A percentile compares a stretch with the other conserved stretches of the same genome.
phyloP scores from a whole-genome alignment of 805 yeast genomes.

The Nakazawaea laoshanensis region DNA sequence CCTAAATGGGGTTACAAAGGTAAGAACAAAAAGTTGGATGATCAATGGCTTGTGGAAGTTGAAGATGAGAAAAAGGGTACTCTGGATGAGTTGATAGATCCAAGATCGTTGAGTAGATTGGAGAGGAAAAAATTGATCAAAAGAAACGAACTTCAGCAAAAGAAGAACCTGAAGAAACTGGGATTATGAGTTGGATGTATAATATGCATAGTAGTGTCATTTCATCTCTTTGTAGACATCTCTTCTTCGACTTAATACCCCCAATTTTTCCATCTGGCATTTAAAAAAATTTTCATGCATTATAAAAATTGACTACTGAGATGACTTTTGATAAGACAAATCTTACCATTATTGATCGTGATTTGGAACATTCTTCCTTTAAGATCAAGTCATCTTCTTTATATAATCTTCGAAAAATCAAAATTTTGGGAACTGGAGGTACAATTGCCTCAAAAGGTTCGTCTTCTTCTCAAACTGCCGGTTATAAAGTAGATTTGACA shows the following conservation, averaged over 20 bases:
- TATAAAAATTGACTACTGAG: background rate
- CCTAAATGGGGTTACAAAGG: constrained; percentile 99
- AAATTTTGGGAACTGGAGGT: constrained; percentile 51
- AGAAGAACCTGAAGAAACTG: constrained; percentile 55
- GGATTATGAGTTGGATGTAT: too few species aligned
- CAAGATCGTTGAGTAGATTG: constrained; percentile 71
- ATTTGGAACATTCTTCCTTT: constrained; percentile 8
- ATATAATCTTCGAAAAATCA: constrained; percentile 22
- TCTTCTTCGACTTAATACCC: too few species aligned
- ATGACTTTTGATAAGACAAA: background rate
- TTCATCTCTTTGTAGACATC: too few species aligned
- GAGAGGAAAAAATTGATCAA: constrained; percentile 81
- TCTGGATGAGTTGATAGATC: constrained; percentile 68
- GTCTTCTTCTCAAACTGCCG: constrained; percentile 40
- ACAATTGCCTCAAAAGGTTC: constrained; percentile 49
- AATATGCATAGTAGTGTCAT: too few species aligned
- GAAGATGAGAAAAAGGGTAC: constrained; percentile 61
- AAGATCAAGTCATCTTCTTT: constrained; percentile 7
- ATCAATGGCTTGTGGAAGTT: constrained; percentile 95
- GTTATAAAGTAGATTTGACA: constrained; percentile 43
- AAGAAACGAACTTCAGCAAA: constrained; percentile 79
- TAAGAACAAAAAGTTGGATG: constrained; percentile 75
- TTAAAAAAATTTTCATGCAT: background rate
- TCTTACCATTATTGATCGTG: constrained; percentile 5
- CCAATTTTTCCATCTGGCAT: too few species aligned